phyloP scores from a whole-genome alignment of 2,329 filamentous ascomycete genomes.

The Phialophora verrucosa region DNA sequence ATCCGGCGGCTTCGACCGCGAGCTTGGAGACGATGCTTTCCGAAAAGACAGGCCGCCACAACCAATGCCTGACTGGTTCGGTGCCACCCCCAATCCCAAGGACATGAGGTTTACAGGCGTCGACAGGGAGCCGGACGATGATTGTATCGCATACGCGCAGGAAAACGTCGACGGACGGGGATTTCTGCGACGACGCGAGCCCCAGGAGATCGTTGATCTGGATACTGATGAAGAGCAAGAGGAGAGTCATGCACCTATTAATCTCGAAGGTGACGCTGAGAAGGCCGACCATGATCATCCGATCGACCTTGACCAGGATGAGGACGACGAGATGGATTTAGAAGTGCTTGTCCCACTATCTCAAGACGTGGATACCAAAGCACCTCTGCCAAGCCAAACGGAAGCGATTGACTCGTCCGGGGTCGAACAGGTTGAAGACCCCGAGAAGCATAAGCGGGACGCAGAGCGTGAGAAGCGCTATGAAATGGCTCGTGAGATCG shows the following conservation, averaged over 20 bases:
- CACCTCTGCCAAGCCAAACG: conserved; percentile 17
- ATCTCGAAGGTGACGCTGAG: conserved; percentile 5
- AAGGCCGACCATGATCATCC: conserved; percentile 27
- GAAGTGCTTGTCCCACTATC: conserved; percentile 13
- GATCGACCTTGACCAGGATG: conserved; percentile 39
- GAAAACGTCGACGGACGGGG: conserved; percentile 21
- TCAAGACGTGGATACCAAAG: conserved; percentile 17
- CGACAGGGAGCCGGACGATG: conserved; percentile 40
- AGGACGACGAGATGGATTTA: conserved; percentile 42
- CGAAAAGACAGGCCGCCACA: conserved; percentile 43
- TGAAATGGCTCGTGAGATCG: conserved; percentile 37
- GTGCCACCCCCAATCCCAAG: conserved; percentile 44
- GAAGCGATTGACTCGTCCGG: background rate
- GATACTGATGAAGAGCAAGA: conserved; percentile 41
- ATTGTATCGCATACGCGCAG: conserved; percentile 17
- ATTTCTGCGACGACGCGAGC: conserved; percentile 42
- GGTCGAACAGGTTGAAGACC: conserved; percentile 28
- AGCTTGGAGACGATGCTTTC: conserved; percentile 41
- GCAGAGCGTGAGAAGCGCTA: conserved; percentile 52
- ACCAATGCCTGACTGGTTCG: conserved; percentile 56
- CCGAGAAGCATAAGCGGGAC: conserved; percentile 34
- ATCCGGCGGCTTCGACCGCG: conserved; percentile 70
- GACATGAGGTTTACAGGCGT: conserved; percentile 38
- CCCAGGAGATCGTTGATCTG: conserved; percentile 49
- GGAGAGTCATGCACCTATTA: conserved; percentile 4